These are phyloP conservation scores for Backusella macrospora DNA, from an alignment of 192 early-diverging fungal species.

Conservation along the genomic window DNA sequence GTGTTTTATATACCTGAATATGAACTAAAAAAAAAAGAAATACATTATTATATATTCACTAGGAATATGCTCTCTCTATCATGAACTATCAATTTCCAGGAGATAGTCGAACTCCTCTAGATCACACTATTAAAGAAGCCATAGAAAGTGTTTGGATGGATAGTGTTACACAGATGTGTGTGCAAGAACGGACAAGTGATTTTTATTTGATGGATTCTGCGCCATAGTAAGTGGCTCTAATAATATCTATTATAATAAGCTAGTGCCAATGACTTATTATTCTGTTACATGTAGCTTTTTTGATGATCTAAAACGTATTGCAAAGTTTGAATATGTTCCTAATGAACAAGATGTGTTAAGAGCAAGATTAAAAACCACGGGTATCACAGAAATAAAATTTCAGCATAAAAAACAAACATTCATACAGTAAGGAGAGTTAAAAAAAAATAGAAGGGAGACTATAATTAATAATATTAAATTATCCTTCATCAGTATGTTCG, in stretches of 20 bases:
- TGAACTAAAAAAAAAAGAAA: neutral
- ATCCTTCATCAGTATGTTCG: conserved; percentile 68
- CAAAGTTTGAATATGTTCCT: conserved; percentile 80
- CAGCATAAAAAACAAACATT: conserved; percentile 81
- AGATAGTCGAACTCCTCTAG: conserved; percentile 57
- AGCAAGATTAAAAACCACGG: conserved; percentile 94
- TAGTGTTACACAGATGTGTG: conserved; percentile 59
- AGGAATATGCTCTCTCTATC: neutral
- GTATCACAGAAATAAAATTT: conserved; percentile 96
- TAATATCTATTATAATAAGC: neutral
- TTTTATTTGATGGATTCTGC: conserved; percentile 94
- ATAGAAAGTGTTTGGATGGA: conserved; percentile 78
- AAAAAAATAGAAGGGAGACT: neutral
- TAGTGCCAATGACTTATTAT: neutral
- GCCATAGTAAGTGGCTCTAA: conserved; percentile 67
- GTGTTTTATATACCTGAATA: neutral
- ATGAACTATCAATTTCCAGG: conserved; percentile 17
- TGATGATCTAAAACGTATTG: conserved; percentile 85
- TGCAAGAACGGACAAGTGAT: conserved; percentile 72
- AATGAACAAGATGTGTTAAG: conserved; percentile 92
- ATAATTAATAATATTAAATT: neutral
- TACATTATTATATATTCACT: conserved; percentile 11
- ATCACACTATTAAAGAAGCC: conserved; percentile 66
- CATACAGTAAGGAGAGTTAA: conserved; percentile 66
- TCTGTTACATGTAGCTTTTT: conserved; percentile 72